A percentile compares a stretch with the other conserved stretches of the same genome.
Conservation (phyloP, 306 rosid genomes). For the Corylus heterophylla region DNA sequence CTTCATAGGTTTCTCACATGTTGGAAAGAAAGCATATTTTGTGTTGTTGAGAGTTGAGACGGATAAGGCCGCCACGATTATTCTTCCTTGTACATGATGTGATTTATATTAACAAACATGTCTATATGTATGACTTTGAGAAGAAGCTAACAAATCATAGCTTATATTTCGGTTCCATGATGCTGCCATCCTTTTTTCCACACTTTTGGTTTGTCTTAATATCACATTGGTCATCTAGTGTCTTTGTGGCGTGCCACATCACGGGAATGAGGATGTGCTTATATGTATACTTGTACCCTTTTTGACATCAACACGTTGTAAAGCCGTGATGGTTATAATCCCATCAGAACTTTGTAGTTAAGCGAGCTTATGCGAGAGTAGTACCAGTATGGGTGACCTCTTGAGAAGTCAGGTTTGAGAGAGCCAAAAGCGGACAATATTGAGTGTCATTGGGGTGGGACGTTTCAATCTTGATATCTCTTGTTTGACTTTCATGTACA, state of each 20-base stretch:
- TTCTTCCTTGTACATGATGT: background rate
- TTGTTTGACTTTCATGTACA: constrained; percentile 19
- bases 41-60: background rate
- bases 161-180: background rate
- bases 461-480: background rate
- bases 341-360: no score
- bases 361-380: no score
- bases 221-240: background rate
- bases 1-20: background rate
- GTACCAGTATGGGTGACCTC: no score
- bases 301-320: no score
- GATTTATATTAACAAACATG: background rate
- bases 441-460: no score
- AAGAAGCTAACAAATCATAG: background rate
- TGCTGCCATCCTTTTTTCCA: background rate
- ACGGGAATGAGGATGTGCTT: no score
- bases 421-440: no score
- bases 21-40: background rate
- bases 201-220: background rate
- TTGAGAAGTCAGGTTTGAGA: no score
- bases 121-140: background rate
- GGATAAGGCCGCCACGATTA: background rate
- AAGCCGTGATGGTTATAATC: no score
- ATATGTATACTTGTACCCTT: no score
- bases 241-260: no score